Conservation (phyloP, 805 yeast genomes). For the Wickerhamiella kurtzmanii region DNA sequence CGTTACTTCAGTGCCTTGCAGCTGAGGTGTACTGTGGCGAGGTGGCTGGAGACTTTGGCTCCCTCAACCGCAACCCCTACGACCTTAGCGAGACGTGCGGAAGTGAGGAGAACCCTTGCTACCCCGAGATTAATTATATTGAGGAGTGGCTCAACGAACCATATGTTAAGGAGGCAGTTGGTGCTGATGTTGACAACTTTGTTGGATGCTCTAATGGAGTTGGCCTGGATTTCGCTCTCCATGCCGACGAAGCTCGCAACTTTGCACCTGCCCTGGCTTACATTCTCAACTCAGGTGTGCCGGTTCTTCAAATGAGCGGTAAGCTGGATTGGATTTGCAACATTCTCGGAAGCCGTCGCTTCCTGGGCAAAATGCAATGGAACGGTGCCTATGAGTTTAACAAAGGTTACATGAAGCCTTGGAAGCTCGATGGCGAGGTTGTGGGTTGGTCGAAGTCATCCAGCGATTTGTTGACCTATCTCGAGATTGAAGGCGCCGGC, state of each 20-base stretch:
- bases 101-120: constrained; percentile 42
- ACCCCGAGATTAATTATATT: constrained; percentile 62
- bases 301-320: constrained; percentile 86
- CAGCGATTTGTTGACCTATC: constrained; percentile 54
- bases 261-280: constrained; percentile 60
- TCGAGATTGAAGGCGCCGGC: constrained; percentile 80
- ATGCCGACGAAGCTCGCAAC: constrained; percentile 90
- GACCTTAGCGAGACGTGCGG: constrained; percentile 73
- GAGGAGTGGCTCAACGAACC: constrained; percentile 67
- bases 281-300: constrained; percentile 57
- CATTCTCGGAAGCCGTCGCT: constrained; percentile 87
- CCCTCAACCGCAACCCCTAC: constrained; percentile 81
- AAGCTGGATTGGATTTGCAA: constrained; percentile 94
- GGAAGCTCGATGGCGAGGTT: constrained; percentile 33
- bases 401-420: constrained; percentile 25
- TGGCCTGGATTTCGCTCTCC: constrained; percentile 63
- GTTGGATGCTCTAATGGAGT: constrained; percentile 45
- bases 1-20: constrained; percentile 79
- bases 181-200: constrained; percentile 73
- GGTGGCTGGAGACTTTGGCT: constrained; percentile 67
- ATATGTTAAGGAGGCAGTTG: constrained; percentile 66
- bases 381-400: constrained; percentile 41
- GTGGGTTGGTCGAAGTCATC: constrained; percentile 63
- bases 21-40: constrained; percentile 72
- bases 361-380: constrained; percentile 67